phyloP scores from a whole-genome alignment of 1,139 yeast genomes.

The Candida pseudoviswanathii region DNA sequence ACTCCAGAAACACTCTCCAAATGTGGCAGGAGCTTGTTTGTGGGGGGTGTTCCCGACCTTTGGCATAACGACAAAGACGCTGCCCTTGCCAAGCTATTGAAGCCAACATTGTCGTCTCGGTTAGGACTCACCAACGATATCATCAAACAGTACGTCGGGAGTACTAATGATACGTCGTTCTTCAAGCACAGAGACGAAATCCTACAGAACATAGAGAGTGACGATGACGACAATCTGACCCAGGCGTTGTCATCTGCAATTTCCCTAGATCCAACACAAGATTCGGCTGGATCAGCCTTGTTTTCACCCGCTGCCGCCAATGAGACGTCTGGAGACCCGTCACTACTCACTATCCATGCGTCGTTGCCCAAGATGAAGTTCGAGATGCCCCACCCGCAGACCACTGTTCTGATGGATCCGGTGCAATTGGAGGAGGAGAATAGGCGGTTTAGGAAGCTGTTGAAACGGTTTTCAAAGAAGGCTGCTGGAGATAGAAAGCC shows the following conservation, averaged over 20 bases:
- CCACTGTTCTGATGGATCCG: slow-evolving; percentile 13
- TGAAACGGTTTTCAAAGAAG: slow-evolving; percentile 25
- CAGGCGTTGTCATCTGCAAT: background rate
- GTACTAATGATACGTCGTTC: background rate
- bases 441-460: slow-evolving; percentile 21
- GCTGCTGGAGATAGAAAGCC: slow-evolving; percentile 26
- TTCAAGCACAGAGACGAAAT: slow-evolving; percentile 6
- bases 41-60: slow-evolving; percentile 67
- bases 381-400: slow-evolving; percentile 12
- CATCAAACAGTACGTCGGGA: slow-evolving; percentile 5
- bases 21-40: slow-evolving; percentile 50
- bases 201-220: background rate
- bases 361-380: slow-evolving; percentile 11
- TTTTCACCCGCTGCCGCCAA: background rate
- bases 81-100: slow-evolving; percentile 14
- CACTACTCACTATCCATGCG: background rate
- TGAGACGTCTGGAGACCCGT: background rate
- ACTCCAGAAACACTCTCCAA: slow-evolving; percentile 49
- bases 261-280: background rate
- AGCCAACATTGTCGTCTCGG: slow-evolving; percentile 6
- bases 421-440: slow-evolving; percentile 24
- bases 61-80: slow-evolving; percentile 50
- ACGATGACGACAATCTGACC: background rate
- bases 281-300: background rate
- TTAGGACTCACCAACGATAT: slow-evolving; percentile 7